Percentiles rank a stretch among this genome's conserved stretches.
phyloP scores from a whole-genome alignment of 768 basidiomycete species.

The Trametes punicea region DNA sequence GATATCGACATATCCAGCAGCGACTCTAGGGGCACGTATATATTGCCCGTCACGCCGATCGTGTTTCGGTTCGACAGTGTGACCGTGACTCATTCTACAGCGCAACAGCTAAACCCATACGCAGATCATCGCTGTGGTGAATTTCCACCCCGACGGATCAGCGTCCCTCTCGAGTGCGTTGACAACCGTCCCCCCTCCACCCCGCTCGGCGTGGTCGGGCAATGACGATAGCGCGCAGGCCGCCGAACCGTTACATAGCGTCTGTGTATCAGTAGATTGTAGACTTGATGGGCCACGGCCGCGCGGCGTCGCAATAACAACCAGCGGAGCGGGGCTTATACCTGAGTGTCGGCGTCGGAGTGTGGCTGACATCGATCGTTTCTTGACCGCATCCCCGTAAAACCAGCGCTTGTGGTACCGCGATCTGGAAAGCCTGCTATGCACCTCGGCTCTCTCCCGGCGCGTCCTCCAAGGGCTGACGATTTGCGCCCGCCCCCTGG shows the following conservation, averaged over 20 bases:
- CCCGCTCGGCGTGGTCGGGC: neutral
- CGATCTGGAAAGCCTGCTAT: slow-evolving; percentile 19
- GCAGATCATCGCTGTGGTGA: slow-evolving; percentile 18
- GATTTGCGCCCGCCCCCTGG: slow-evolving; percentile 26
- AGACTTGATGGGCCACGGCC: neutral
- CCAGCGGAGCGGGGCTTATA: slow-evolving; percentile 4
- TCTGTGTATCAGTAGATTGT: neutral
- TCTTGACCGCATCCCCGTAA: slow-evolving; percentile 14
- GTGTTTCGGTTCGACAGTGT: slow-evolving; percentile 20
- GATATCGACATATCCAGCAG: slow-evolving; percentile 9
- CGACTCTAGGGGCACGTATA: neutral
- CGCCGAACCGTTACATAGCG: neutral
- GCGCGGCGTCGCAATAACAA: slow-evolving; percentile 5
- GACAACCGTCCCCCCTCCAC: neutral
- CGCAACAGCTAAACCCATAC: slow-evolving; percentile 4
- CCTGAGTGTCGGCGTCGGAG: slow-evolving; percentile 20
- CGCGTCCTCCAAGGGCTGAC: slow-evolving; percentile 21
- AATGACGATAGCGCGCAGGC: neutral
- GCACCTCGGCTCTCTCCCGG: slow-evolving; percentile 22
- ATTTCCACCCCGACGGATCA: slow-evolving; percentile 22
- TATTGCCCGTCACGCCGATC: slow-evolving; percentile 17
- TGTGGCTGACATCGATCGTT: slow-evolving; percentile 22
- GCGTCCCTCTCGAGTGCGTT: slow-evolving; percentile 9
- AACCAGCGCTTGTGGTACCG: slow-evolving; percentile 10
- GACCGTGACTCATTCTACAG: slow-evolving; percentile 23